Percentiles rank a stretch among this genome's conserved stretches.
phyloP scores from a whole-genome alignment of 257 asterid genomes.

The Petunia secreta region DNA sequence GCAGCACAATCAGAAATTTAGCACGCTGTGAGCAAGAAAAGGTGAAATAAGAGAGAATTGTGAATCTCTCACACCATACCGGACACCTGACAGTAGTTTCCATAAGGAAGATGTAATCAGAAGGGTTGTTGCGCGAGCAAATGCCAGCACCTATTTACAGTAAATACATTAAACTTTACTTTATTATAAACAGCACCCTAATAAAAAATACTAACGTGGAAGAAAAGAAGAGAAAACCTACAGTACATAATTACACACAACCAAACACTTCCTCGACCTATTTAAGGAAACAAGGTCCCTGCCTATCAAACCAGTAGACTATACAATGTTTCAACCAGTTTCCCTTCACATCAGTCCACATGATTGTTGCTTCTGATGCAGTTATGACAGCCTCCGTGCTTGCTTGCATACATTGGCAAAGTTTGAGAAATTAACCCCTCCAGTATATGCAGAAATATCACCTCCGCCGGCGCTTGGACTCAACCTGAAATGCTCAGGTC shows the following conservation, averaged over 20 bases:
- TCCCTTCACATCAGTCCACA: constrained; percentile 33
- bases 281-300: constrained; percentile 34
- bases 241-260: constrained; percentile 51
- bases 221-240: constrained; percentile 29
- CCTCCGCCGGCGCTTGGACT: constrained; percentile 79
- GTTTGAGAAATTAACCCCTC: constrained; percentile 19
- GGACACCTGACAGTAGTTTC: background rate
- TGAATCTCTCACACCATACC: background rate
- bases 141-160: constrained; percentile 20
- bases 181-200: constrained; percentile 20
- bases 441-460: constrained; percentile 31
- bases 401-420: constrained; percentile 36
- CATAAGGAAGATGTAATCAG: background rate
- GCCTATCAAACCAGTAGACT: constrained; percentile 45
- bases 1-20: background rate
- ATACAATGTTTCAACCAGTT: constrained; percentile 31
- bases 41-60: background rate
- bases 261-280: constrained; percentile 48
- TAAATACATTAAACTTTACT: background rate
- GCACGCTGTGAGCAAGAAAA: background rate
- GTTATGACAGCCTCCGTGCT: constrained; percentile 37
- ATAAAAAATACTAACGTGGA: background rate
- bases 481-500: constrained; percentile 55
- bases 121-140: background rate
- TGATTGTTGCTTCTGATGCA: constrained; percentile 28